Evolutionary conservation across 805 yeast genomes (phyloP).

Genomic region (Candida endomychidarum): DNA sequence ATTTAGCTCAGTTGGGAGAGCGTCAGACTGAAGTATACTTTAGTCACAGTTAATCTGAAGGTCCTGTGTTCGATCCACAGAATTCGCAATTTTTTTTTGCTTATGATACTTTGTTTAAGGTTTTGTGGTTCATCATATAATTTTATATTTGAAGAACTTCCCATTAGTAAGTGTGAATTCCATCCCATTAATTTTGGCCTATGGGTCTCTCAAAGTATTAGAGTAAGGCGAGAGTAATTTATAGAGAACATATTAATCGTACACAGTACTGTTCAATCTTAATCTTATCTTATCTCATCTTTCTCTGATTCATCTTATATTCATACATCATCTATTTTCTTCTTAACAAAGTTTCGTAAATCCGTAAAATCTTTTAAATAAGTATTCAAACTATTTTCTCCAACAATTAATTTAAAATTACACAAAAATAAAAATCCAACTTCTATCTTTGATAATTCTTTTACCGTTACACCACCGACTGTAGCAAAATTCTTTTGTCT

Average conservation of each 20-base stretch:
- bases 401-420: constrained; percentile 38
- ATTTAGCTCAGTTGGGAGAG: constrained; percentile 40
- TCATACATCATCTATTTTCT: constrained; percentile 5
- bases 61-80: constrained; percentile 85
- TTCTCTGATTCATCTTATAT: too few species aligned
- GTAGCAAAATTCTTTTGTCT: constrained; percentile 41
- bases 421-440: constrained; percentile 40
- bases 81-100: constrained; percentile 46
- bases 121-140: too few species aligned
- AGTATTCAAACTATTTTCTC: constrained; percentile 33
- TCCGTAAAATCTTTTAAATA: constrained; percentile 33
- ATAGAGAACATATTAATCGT: too few species aligned
- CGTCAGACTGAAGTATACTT: constrained; percentile 36
- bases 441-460: constrained; percentile 39
- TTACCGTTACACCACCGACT: constrained; percentile 41
- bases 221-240: too few species aligned
- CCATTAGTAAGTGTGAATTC: too few species aligned
- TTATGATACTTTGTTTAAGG: too few species aligned
- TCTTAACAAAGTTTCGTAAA: constrained; percentile 25
- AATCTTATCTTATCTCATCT: too few species aligned
- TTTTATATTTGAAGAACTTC: too few species aligned
- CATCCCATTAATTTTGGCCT: too few species aligned
- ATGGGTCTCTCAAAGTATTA: too few species aligned
- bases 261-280: too few species aligned
- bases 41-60: constrained; percentile 56